A percentile compares a stretch with the other conserved stretches of the same genome.
phyloP scores from a whole-genome alignment of 345 rosid species.

The Psidium friedrichsthalianum region DNA sequence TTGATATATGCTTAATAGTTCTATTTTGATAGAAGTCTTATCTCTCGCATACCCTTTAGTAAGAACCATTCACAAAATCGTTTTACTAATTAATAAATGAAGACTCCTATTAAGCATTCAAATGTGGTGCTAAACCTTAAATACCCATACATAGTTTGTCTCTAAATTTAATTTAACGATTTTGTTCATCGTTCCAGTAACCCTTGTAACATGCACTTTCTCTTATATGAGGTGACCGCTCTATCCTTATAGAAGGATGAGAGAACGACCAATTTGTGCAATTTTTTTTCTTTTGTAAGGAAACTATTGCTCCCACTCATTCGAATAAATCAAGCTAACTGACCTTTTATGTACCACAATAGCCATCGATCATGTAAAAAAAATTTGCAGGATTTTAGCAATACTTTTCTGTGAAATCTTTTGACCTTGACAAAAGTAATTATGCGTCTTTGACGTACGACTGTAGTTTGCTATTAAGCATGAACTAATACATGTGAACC shows the following conservation, averaged over 20 bases:
- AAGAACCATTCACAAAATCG: no score
- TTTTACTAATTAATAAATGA: no score
- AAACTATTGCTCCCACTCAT: background rate
- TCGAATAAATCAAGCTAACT: background rate
- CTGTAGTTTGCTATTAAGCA: background rate
- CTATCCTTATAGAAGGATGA: background rate
- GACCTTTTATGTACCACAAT: background rate
- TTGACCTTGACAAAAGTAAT: background rate
- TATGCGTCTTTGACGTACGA: background rate
- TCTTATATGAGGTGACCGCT: background rate
- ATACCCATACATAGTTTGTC: background rate
- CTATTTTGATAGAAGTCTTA: no score
- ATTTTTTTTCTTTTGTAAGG: background rate
- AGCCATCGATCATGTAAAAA: no score
- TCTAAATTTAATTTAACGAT: background rate
- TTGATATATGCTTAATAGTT: no score
- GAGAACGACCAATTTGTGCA: background rate
- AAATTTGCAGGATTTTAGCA: background rate
- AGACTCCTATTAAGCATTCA: background rate
- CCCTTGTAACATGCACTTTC: background rate
- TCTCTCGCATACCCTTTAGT: no score
- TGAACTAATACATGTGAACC: background rate
- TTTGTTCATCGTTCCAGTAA: background rate
- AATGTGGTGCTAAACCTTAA: background rate
- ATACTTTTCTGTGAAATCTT: background rate